Evolutionary conservation across 305 asterid genomes (phyloP).

Genomic region (Andrographis paniculata): DNA sequence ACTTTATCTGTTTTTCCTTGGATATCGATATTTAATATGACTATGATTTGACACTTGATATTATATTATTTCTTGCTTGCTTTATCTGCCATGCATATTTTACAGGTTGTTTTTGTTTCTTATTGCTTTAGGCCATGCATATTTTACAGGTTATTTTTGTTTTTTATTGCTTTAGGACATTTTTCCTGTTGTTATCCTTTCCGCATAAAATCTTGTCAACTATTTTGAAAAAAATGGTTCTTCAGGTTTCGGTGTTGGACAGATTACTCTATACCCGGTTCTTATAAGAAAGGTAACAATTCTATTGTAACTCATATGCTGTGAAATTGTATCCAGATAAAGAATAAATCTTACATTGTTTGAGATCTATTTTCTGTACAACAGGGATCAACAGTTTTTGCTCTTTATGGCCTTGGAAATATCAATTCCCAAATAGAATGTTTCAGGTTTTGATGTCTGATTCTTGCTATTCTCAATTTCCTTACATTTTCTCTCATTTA

Average conservation of each 20-base stretch:
- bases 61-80: too few species aligned
- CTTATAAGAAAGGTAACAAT: slow-evolving; percentile 84
- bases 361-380: slow-evolving; percentile 12
- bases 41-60: too few species aligned
- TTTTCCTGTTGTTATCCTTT: slow-evolving; percentile 95
- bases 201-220: slow-evolving; percentile 96
- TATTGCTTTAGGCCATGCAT: slow-evolving; percentile 6
- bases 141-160: slow-evolving; percentile 21
- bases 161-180: slow-evolving; percentile 64
- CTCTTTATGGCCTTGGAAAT: slow-evolving; percentile 97
- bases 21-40: slow-evolving; percentile 3
- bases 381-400: slow-evolving; percentile 91
- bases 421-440: slow-evolving; percentile 93
- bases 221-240: slow-evolving; percentile 94
- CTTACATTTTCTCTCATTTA: slow-evolving; percentile 13
- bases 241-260: slow-evolving; percentile 96
- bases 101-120: slow-evolving; percentile 21
- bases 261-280: slow-evolving; percentile 82
- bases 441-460: slow-evolving; percentile 56
- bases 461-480: slow-evolving; percentile 16
- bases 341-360: slow-evolving; percentile 6
- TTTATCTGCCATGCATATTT: slow-evolving; percentile 10
- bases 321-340: slow-evolving; percentile 11
- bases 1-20: slow-evolving; percentile 1
- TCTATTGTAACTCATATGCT: slow-evolving; percentile 17